phyloP scores from a whole-genome alignment of 1,139 yeast species.

The Zygosaccharomyces pseudobailii region DNA sequence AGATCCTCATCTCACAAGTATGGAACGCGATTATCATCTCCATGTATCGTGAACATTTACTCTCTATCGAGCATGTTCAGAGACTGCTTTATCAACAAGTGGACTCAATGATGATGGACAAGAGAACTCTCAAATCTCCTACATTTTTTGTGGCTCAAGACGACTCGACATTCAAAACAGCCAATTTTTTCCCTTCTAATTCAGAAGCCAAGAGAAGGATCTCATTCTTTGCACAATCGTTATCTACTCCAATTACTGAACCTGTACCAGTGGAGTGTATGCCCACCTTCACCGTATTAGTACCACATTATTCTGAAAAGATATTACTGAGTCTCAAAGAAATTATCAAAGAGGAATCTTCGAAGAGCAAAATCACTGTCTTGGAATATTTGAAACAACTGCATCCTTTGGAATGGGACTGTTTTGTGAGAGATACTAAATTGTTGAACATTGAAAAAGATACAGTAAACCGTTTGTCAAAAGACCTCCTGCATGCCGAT shows the following conservation, averaged over 20 bases:
- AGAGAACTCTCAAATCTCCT: conserved; percentile 50
- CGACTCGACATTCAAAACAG: conserved; percentile 65
- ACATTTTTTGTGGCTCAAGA: conserved; percentile 72
- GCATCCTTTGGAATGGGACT: conserved; percentile 70
- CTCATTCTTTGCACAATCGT: conserved; percentile 82
- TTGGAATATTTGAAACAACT: conserved; percentile 70
- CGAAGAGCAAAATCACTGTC: conserved; percentile 57
- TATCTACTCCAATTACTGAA: conserved; percentile 72
- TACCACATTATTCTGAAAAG: conserved; percentile 84
- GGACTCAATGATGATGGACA: conserved; percentile 37
- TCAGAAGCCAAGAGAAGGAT: conserved; percentile 79
- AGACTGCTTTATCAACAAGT: conserved; percentile 53
- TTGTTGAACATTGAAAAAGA: conserved; percentile 37
- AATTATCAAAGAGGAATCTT: conserved; percentile 57
- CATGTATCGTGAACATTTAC: conserved; percentile 70
- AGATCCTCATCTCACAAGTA: conserved; percentile 55
- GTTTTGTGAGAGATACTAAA: conserved; percentile 64
- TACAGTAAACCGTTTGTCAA: conserved; percentile 9
- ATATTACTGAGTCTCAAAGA: conserved; percentile 62
- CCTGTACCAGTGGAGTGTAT: conserved; percentile 66
- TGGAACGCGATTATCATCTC: conserved; percentile 80
- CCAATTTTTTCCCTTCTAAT: conserved; percentile 53
- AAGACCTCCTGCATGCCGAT: conserved; percentile 4
- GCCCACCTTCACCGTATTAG: conserved; percentile 76
- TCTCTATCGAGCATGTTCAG: conserved; percentile 68